These are phyloP conservation scores for Arthrocladium fulminans DNA, from an alignment of 2,329 filamentous ascomycete species.

Conservation along the genomic window DNA sequence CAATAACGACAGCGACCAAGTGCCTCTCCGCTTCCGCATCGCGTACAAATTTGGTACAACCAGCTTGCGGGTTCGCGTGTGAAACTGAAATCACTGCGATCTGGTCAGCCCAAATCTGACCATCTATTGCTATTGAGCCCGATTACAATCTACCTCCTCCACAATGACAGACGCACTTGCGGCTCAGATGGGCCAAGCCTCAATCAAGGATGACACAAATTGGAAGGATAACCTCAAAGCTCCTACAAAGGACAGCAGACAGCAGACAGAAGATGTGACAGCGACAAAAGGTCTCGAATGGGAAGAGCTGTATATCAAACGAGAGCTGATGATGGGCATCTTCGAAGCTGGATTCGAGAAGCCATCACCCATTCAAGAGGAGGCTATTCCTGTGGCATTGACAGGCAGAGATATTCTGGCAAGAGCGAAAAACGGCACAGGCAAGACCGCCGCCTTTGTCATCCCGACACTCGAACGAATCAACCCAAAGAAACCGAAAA, in stretches of 20 bases:
- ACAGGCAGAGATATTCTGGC: slow-evolving; percentile 93
- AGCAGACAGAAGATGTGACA: slow-evolving; percentile 70
- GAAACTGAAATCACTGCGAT: too few relatives aligned
- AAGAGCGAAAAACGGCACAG: slow-evolving; percentile 95
- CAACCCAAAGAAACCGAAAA: slow-evolving; percentile 93
- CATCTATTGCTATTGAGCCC: too few relatives aligned
- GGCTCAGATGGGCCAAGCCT: slow-evolving; percentile 37
- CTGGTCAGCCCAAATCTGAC: too few relatives aligned
- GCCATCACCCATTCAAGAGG: slow-evolving; percentile 98
- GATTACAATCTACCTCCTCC: slow-evolving; percentile 13
- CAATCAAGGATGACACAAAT: slow-evolving; percentile 32
- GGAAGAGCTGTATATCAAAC: slow-evolving; percentile 91
- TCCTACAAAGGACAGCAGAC: slow-evolving; percentile 40
- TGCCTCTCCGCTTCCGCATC: too few relatives aligned
- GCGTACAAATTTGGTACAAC: too few relatives aligned
- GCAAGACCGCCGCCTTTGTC: slow-evolving; percentile 96
- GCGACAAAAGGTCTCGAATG: slow-evolving; percentile 96
- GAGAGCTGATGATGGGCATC: slow-evolving; percentile 95
- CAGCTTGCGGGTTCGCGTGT: too few relatives aligned
- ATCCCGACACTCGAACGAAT: slow-evolving; percentile 92
- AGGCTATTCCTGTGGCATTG: slow-evolving; percentile 92
- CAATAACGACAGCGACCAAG: too few relatives aligned
- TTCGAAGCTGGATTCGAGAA: slow-evolving; percentile 99
- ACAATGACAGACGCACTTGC: slow-evolving; percentile 38
- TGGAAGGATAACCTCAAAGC: slow-evolving; percentile 40